These are phyloP conservation scores for Dorcoceras hygrometricum DNA, from an alignment of 257 asterid species.

Conservation along the genomic window DNA sequence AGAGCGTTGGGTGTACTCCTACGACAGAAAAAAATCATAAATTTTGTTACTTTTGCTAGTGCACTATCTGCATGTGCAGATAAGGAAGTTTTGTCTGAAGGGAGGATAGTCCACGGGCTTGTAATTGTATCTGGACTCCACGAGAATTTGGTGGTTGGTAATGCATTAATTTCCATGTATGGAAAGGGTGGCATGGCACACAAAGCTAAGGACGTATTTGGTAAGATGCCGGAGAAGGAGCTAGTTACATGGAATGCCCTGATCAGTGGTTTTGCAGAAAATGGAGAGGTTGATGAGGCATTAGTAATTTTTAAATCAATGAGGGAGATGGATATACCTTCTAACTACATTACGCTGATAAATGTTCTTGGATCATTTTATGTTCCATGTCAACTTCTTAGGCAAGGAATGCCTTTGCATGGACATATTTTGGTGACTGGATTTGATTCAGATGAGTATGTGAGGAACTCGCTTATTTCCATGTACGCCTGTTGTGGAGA, in stretches of 20 bases:
- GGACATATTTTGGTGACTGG: conserved; percentile 35
- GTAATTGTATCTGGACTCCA: conserved; percentile 35
- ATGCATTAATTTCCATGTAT: conserved; percentile 71
- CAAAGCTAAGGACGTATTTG: conserved; percentile 38
- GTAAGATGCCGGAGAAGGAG: conserved; percentile 37
- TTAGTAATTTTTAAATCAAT: conserved; percentile 30
- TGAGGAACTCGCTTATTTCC: conserved; percentile 44
- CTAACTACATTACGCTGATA: conserved; percentile 44
- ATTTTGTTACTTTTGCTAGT: conserved; percentile 38
- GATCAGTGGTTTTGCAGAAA: conserved; percentile 44
- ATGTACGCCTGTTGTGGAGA: conserved; percentile 73
- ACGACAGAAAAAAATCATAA: conserved; percentile 28
- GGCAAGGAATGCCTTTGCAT: conserved; percentile 43
- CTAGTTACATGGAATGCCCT: conserved; percentile 56
- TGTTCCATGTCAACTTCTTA: conserved; percentile 40
- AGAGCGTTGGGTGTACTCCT: not conserved
- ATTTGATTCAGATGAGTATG: conserved; percentile 38
- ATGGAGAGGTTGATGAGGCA: conserved; percentile 32
- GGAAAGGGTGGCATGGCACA: conserved; percentile 39
- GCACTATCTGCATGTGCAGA: conserved; percentile 20
- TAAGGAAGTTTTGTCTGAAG: conserved; percentile 37
- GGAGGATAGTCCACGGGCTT: conserved; percentile 40
- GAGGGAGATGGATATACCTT: conserved; percentile 32
- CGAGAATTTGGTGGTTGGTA: conserved; percentile 61
- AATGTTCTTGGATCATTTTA: conserved; percentile 65